Conservation (phyloP, 805 yeast species). For the Danielia oregonensis region DNA sequence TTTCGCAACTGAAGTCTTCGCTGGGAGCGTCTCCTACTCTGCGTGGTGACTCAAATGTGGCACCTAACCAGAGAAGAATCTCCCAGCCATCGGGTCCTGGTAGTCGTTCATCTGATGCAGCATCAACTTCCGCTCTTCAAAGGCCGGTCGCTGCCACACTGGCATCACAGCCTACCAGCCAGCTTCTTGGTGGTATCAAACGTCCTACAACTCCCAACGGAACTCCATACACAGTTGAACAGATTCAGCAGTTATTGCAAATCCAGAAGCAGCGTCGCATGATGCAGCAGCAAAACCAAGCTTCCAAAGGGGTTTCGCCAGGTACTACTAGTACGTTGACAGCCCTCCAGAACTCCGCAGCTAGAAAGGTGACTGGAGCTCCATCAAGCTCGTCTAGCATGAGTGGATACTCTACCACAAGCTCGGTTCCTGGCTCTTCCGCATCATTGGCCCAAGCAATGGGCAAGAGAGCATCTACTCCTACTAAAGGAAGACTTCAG, state of each 20-base stretch:
- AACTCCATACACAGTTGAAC: constrained; percentile 57
- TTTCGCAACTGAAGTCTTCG: constrained; percentile 27
- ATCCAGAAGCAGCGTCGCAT: constrained; percentile 48
- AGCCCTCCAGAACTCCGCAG: neutral
- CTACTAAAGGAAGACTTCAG: constrained; percentile 31
- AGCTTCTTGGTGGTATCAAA: constrained; percentile 17
- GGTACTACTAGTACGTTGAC: neutral
- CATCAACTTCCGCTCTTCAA: constrained; percentile 4
- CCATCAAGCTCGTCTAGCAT: neutral
- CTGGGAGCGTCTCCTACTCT: neutral
- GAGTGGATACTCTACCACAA: neutral
- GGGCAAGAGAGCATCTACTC: constrained; percentile 5
- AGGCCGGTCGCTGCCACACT: constrained; percentile 3
- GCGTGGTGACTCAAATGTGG: too few species aligned
- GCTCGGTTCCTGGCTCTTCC: neutral
- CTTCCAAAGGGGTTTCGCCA: constrained; percentile 2
- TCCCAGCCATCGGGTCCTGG: constrained; percentile 4
- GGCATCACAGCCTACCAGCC: constrained; percentile 10
- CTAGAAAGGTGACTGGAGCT: neutral
- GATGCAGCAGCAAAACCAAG: constrained; percentile 41
- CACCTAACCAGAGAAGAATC: constrained; percentile 2
- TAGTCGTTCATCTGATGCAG: neutral
- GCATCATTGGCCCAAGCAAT: neutral
- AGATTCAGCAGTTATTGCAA: constrained; percentile 54
- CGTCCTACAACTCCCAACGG: constrained; percentile 52